A percentile compares a stretch with the other conserved stretches of the same genome.
Conservation (phyloP, 2,329 filamentous ascomycete species). For the Aspergillus nomiae region DNA sequence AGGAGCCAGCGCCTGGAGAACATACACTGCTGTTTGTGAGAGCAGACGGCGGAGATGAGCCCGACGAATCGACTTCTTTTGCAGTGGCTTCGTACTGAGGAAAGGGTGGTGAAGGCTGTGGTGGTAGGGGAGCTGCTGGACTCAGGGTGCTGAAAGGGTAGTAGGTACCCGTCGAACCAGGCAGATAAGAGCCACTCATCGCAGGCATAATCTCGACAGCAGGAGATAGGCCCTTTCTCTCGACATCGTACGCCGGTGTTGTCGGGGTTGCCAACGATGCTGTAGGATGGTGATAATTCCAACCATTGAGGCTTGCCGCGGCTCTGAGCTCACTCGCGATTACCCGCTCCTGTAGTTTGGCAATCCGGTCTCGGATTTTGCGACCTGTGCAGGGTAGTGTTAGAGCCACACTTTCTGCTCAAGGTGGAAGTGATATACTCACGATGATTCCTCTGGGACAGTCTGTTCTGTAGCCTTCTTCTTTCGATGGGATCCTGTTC, state of each 20-base stretch:
- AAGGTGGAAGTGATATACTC: neutral
- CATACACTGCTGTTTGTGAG: neutral
- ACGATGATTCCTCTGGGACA: slow-evolving; percentile 39
- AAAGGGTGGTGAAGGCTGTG: neutral
- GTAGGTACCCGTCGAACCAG: neutral
- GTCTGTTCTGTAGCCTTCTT: slow-evolving; percentile 33
- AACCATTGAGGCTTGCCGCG: slow-evolving; percentile 30
- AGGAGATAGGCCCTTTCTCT: neutral
- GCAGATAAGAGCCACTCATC: neutral
- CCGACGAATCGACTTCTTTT: neutral
- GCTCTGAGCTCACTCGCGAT: slow-evolving; percentile 37
- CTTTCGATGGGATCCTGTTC: slow-evolving; percentile 36
- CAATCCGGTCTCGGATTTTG: slow-evolving; percentile 37
- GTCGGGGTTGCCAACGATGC: slow-evolving; percentile 8
- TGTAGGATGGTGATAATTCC: slow-evolving; percentile 25
- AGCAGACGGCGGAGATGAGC: neutral
- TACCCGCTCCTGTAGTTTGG: slow-evolving; percentile 38
- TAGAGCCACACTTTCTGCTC: neutral
- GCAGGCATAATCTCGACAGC: slow-evolving; percentile 2
- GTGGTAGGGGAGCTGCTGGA: neutral
- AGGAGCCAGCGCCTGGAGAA: neutral
- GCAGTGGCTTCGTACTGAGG: neutral
- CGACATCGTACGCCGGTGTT: slow-evolving; percentile 9
- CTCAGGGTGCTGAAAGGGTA: neutral
- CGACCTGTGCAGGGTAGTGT: slow-evolving; percentile 23